These are phyloP conservation scores for Paxillus rubicundulus DNA, from an alignment of 768 basidiomycete species.

Conservation along the genomic window DNA sequence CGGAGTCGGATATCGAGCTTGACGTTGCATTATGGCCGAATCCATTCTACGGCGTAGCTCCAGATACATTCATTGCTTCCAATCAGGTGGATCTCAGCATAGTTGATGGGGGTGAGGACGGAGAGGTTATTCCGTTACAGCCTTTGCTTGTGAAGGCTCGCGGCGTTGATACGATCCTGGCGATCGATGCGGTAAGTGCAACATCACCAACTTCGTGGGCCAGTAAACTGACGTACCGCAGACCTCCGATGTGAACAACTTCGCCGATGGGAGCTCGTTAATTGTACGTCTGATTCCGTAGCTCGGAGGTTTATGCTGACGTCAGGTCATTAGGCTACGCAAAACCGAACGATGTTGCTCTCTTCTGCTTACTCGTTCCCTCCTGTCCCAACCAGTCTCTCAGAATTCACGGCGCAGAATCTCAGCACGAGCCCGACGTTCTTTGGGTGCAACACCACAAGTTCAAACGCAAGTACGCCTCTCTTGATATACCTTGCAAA, in stretches of 20 bases:
- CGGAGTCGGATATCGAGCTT: conserved; percentile 25
- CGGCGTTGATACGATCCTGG: conserved; percentile 47
- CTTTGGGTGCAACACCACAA: conserved; percentile 41
- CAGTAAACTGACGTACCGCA: background rate
- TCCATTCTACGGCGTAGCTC: conserved; percentile 36
- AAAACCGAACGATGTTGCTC: conserved; percentile 40
- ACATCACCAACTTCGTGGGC: background rate
- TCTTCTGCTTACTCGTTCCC: conserved; percentile 35
- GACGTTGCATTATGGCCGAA: conserved; percentile 37
- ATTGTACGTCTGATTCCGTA: conserved; percentile 16
- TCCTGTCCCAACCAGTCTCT: conserved; percentile 23
- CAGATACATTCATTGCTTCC: conserved; percentile 33
- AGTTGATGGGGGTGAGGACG: conserved; percentile 43
- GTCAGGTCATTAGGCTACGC: conserved; percentile 18
- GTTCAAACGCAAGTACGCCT: conserved; percentile 35
- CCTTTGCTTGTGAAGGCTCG: conserved; percentile 49
- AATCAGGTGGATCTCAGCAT: conserved; percentile 32
- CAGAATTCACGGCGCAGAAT: conserved; percentile 35
- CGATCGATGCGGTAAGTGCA: conserved; percentile 41
- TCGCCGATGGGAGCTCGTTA: conserved; percentile 24
- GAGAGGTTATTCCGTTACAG: conserved; percentile 45
- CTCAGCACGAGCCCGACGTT: conserved; percentile 41
- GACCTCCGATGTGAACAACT: conserved; percentile 17
- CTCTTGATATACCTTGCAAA: conserved; percentile 60
- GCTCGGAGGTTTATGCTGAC: background rate